A percentile compares a stretch with the other conserved stretches of the same genome.
Conservation (phyloP, 352 stramenopile species). For the Pythium apleroticum region DNA sequence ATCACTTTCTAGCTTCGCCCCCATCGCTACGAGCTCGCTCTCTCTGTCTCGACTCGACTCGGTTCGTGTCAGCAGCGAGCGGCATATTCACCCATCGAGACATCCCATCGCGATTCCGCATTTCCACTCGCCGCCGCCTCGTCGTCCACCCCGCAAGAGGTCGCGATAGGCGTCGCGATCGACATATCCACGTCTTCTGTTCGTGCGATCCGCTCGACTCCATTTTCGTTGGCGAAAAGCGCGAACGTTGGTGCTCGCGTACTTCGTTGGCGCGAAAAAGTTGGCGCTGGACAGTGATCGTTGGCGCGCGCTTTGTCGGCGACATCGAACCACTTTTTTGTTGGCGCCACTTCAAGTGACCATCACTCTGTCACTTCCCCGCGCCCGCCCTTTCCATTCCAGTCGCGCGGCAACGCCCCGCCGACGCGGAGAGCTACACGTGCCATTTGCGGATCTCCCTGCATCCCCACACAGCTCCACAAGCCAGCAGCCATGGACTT, state of each 20-base stretch:
- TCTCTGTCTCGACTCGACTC: neutral
- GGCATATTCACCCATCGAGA: neutral
- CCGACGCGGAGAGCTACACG: neutral
- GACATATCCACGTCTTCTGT: neutral
- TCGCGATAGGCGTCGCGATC: slow-evolving; percentile 2
- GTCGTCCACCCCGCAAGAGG: neutral
- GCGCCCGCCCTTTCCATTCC: slow-evolving; percentile 13
- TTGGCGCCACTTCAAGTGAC: slow-evolving; percentile 28
- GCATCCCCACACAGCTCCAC: neutral
- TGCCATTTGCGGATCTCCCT: neutral
- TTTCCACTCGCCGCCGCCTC: neutral
- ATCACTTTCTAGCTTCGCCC: slow-evolving; percentile 17
- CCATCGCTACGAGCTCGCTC: slow-evolving; percentile 8
- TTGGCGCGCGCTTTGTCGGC: slow-evolving; percentile 5
- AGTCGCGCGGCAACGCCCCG: neutral
- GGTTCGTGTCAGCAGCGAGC: neutral
- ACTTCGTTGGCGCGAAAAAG: neutral
- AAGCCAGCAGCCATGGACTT: slow-evolving; percentile 58
- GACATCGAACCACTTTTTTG: slow-evolving; percentile 1
- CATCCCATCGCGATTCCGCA: slow-evolving; percentile 4
- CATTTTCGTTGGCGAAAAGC: slow-evolving; percentile 3
- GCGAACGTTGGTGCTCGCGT: neutral
- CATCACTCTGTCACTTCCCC: slow-evolving; percentile 22
- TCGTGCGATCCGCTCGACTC: neutral
- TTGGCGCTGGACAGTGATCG: neutral